Base-by-base conservation (phyloP, 2,329 filamentous ascomycete species). In the Fusarium sp. region DNA sequence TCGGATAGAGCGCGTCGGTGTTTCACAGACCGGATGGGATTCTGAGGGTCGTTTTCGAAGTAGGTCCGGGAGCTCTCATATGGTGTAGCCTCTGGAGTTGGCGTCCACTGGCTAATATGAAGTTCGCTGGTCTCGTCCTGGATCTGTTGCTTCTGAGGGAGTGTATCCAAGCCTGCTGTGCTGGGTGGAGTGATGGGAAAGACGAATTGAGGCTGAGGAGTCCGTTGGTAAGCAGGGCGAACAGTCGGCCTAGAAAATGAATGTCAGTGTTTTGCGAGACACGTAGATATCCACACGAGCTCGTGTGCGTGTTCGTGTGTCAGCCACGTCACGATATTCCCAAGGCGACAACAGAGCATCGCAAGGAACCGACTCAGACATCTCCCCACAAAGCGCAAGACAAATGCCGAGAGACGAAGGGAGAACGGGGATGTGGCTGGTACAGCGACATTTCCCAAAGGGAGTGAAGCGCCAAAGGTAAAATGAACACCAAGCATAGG, bases 1-100 rank as follows among this genome's bases (percentile, higher is more conserved):
- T 93, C 91, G 1, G 92, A 96, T 68, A 89, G 81, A 19, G 91
- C 87, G 65, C 90, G 87, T 52, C 84, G 83, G 64, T 84, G 88
- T 34, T 70, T 75, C 61, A 64, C 74, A 29, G 69, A 69, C 24
- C 69, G 65, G 22, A 50, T 53, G 24, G 65, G 52, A 50, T 69
- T 55, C 48, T 61, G 44, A 22, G 63, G 44, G 26, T 58, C 64
- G 24, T 55, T 44, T 13, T 69, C 74, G 35, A 76, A 70, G 45
- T 76, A 76, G 19, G 71, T 72, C 46, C 73, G 73, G 38, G 68
- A 72, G 43, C 72, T 74, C 22, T 75, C 69, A 24, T 76, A 74
- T 8, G 79, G 77, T 2, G 77, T 77, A 10, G 76, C 65, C 24
- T 72, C 72, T 3, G 76, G 77, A 1, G 78, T 80, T 6, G 79